phyloP scores from a whole-genome alignment of 768 basidiomycete genomes.

The Tricholoma terreum region DNA sequence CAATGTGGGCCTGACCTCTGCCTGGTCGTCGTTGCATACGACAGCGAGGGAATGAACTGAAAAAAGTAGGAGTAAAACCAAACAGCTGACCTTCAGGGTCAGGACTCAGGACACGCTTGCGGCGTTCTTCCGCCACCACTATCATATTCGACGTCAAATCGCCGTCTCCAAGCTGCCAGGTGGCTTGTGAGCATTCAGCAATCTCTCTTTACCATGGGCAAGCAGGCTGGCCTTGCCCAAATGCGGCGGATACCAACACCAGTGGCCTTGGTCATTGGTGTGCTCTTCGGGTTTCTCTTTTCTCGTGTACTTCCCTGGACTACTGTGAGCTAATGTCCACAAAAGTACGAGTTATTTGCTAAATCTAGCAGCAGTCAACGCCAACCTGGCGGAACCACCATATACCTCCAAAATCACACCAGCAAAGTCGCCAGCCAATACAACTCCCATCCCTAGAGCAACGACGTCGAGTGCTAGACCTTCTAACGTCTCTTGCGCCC shows the following conservation, averaged over 20 bases:
- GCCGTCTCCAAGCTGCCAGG: no score
- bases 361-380: constrained; percentile 24
- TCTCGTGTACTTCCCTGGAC: constrained; percentile 50
- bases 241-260: constrained; percentile 51
- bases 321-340: constrained; percentile 23
- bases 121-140: constrained; percentile 5
- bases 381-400: constrained; percentile 55
- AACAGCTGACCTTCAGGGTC: no score
- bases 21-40: constrained; percentile 61
- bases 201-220: constrained; percentile 4
- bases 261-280: constrained; percentile 55
- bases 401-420: constrained; percentile 46
- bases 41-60: constrained; percentile 10
- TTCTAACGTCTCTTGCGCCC: constrained; percentile 82
- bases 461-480: constrained; percentile 79
- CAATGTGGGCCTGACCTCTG: constrained; percentile 54
- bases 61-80: constrained; percentile 9
- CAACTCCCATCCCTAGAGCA: constrained; percentile 80
- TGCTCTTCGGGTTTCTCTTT: constrained; percentile 58
- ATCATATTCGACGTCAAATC: no score
- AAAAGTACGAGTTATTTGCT: neutral
- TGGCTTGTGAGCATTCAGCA: no score
- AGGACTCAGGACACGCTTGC: neutral
- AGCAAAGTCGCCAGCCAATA: constrained; percentile 59
- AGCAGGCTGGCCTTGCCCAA: constrained; percentile 19